A percentile compares a stretch with the other conserved stretches of the same genome.
Evolutionary conservation across 768 basidiomycete species (phyloP).

Genomic region (Calvatia gigantea): DNA sequence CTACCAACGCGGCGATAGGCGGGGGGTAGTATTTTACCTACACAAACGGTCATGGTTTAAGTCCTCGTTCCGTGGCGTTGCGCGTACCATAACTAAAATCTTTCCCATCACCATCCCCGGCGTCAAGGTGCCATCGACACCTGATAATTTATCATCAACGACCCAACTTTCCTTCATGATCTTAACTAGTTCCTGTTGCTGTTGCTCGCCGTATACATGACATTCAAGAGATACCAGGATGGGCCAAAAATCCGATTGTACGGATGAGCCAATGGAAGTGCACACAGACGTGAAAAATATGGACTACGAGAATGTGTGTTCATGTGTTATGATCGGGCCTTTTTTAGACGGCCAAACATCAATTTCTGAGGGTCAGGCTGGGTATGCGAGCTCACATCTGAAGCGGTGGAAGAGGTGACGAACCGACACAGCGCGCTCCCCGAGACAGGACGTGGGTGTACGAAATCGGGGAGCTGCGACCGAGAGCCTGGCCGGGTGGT

Average conservation of each 20-base stretch:
- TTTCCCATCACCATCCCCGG: constrained; percentile 46
- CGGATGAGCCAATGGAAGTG: constrained; percentile 42
- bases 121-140: constrained; percentile 30
- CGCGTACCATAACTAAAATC: constrained; percentile 55
- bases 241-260: constrained; percentile 47
- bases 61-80: background rate
- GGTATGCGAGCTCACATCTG: background rate
- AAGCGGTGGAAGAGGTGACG: background rate
- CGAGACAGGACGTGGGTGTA: constrained; percentile 54
- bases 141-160: constrained; percentile 37
- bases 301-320: constrained; percentile 52
- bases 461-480: constrained; percentile 46
- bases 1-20: constrained; percentile 16
- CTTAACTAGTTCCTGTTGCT: constrained; percentile 50
- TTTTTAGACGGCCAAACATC: constrained; percentile 61
- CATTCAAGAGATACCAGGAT: constrained; percentile 61
- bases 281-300: constrained; percentile 52
- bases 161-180: constrained; percentile 53
- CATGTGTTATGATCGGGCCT: constrained; percentile 58
- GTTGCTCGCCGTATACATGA: constrained; percentile 44
- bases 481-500: constrained; percentile 52
- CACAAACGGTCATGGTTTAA: background rate
- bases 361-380: constrained; percentile 36
- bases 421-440: constrained; percentile 50
- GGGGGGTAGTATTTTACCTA: constrained; percentile 56